A percentile compares a stretch with the other conserved stretches of the same genome.
Evolutionary conservation across 2,329 filamentous ascomycete genomes (phyloP).

Genomic region (Sclerotiophoma versabilis): DNA sequence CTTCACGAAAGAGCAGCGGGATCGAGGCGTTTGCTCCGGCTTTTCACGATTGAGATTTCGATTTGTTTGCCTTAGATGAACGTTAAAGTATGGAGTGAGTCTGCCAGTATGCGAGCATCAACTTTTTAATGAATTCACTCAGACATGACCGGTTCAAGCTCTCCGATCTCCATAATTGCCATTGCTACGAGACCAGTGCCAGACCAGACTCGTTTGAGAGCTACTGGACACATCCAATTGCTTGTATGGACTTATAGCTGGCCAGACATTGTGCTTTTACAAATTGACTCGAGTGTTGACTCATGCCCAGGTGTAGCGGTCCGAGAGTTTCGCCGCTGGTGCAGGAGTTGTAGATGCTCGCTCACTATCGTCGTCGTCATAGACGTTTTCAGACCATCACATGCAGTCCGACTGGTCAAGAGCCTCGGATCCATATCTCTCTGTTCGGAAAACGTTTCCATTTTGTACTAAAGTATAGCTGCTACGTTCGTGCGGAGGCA

Average conservation of each 20-base stretch:
- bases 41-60: constrained; percentile 28
- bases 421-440: neutral
- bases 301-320: neutral
- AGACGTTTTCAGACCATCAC: constrained; percentile 32
- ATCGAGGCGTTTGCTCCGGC: constrained; percentile 28
- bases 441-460: constrained; percentile 13
- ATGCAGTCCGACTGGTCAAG: constrained; percentile 2
- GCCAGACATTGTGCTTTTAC: constrained; percentile 2
- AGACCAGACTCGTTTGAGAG: neutral
- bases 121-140: neutral
- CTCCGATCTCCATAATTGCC: neutral
- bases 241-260: neutral
- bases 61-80: constrained; percentile 13
- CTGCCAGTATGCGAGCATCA: neutral
- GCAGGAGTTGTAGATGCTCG: constrained; percentile 24
- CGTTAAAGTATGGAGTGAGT: constrained; percentile 2
- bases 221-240: neutral
- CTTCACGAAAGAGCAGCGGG: constrained; percentile 23
- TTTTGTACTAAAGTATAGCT: neutral
- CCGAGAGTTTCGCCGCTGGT: constrained; percentile 24
- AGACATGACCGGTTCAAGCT: neutral
- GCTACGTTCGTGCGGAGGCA: neutral
- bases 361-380: constrained; percentile 34
- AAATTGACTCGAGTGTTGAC: constrained; percentile 10
- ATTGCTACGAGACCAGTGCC: constrained; percentile 3